A percentile compares a stretch with the other conserved stretches of the same genome.
These are phyloP conservation scores for Tolypocladium endophyticum DNA, from an alignment of 2,329 filamentous ascomycete species.

Conservation along the genomic window DNA sequence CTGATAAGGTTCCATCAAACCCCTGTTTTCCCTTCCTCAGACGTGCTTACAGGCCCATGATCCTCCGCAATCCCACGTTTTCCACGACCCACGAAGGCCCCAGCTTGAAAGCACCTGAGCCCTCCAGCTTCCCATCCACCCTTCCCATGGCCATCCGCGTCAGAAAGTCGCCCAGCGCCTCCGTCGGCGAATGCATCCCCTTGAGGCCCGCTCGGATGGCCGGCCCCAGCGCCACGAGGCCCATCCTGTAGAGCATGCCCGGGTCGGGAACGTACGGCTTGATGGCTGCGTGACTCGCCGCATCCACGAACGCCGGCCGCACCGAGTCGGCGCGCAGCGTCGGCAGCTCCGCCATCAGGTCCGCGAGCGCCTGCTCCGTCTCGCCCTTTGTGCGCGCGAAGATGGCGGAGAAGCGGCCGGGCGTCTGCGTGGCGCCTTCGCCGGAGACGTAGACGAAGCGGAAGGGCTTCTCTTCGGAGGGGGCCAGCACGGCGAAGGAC, in stretches of 20 bases:
- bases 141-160: conserved; percentile 33
- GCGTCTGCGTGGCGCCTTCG: conserved; percentile 46
- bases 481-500: conserved; percentile 41
- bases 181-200: conserved; percentile 29
- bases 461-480: conserved; percentile 37
- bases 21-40: too few relatives aligned
- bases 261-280: conserved; percentile 27
- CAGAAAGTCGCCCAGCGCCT: conserved; percentile 30
- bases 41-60: conserved; percentile 16
- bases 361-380: conserved; percentile 48
- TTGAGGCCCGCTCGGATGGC: conserved; percentile 11
- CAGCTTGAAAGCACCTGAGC: conserved; percentile 19
- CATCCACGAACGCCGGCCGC: conserved; percentile 51
- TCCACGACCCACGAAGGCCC: conserved; percentile 24
- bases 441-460: conserved; percentile 65
- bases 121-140: conserved; percentile 13
- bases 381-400: conserved; percentile 59
- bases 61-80: conserved; percentile 22
- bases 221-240: conserved; percentile 12
- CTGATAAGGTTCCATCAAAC: background rate
- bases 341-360: conserved; percentile 32
- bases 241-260: conserved; percentile 7
- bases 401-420: conserved; percentile 41
- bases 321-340: conserved; percentile 44
- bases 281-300: conserved; percentile 26